Evolutionary conservation across 2,329 filamentous ascomycete species (phyloP).

Genomic region (Dactylellina sp.): DNA sequence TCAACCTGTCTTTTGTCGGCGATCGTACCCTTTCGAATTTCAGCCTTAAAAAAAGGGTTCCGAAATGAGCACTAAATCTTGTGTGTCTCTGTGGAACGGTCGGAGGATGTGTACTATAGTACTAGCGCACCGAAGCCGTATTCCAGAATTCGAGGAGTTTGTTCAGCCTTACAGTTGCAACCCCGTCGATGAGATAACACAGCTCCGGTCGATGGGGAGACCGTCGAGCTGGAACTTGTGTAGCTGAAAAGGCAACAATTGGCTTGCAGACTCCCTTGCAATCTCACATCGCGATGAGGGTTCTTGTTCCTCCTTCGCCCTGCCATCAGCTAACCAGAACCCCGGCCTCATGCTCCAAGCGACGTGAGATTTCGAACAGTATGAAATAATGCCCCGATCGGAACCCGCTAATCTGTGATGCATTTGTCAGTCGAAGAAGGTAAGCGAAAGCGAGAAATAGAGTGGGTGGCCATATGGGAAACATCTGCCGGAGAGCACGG

Average conservation of each 20-base stretch:
- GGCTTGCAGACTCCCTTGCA: background rate
- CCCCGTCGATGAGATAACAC: slow-evolving; percentile 1
- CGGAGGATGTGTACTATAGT: too few species aligned
- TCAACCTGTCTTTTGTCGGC: slow-evolving; percentile 26
- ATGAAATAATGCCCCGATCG: background rate
- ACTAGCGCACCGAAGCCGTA: slow-evolving; percentile 5
- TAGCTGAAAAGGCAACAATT: slow-evolving; percentile 28
- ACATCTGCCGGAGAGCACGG: slow-evolving; percentile 36
- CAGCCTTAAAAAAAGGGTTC: slow-evolving; percentile 30
- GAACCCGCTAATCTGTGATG: slow-evolving; percentile 31
- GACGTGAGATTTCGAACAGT: background rate
- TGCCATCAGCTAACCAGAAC: too few species aligned
- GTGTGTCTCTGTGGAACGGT: too few species aligned
- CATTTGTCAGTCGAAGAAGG: slow-evolving; percentile 36
- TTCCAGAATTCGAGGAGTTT: slow-evolving; percentile 23
- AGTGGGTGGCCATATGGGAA: slow-evolving; percentile 3
- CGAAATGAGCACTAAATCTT: slow-evolving; percentile 12
- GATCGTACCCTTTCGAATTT: slow-evolving; percentile 32
- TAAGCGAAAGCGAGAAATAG: slow-evolving; percentile 28
- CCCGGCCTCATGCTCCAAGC: background rate
- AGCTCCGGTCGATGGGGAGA: background rate
- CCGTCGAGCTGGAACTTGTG: slow-evolving; percentile 13
- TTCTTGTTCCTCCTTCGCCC: background rate
- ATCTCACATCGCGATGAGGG: slow-evolving; percentile 1
- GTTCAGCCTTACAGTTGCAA: slow-evolving; percentile 38